Evolutionary conservation across 164 flowering plant species (phyloP).

Genomic region (Tetracentron sinense): DNA sequence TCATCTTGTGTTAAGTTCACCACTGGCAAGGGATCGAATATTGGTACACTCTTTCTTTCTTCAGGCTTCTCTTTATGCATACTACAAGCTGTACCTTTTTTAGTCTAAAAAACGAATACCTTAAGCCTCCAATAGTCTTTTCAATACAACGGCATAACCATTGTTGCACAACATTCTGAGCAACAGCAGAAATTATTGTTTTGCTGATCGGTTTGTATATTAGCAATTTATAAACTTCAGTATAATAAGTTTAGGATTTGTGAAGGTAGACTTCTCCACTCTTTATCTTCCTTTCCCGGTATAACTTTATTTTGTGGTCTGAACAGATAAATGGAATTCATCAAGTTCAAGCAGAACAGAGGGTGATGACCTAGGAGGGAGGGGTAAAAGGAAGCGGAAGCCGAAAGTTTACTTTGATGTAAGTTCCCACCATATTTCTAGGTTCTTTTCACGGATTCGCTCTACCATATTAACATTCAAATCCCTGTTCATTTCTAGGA

Average conservation of each 20-base stretch:
- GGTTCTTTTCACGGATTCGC: background rate
- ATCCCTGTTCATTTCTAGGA: constrained; percentile 25
- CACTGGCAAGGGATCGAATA: too few relatives aligned
- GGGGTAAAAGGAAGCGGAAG: constrained; percentile 48
- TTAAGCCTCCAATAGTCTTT: too few relatives aligned
- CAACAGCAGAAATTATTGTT: too few relatives aligned
- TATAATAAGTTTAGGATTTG: background rate
- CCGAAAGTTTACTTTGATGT: constrained; percentile 54
- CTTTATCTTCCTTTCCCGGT: background rate
- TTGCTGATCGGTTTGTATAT: too few relatives aligned
- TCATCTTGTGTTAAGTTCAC: too few relatives aligned
- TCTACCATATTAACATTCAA: background rate
- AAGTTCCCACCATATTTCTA: constrained; percentile 17
- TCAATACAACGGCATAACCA: too few relatives aligned
- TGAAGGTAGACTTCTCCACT: background rate
- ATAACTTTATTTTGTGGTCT: background rate
- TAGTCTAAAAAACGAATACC: too few relatives aligned
- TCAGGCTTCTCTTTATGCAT: too few relatives aligned
- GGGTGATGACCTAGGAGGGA: constrained; percentile 25
- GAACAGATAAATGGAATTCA: constrained; percentile 30
- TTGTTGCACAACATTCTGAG: too few relatives aligned
- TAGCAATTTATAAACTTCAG: too few relatives aligned
- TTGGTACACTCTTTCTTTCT: too few relatives aligned
- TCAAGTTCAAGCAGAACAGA: constrained; percentile 36
- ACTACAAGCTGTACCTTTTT: too few relatives aligned